Base-by-base conservation (phyloP, 345 rosid genomes). In the Trapa incisa region DNA sequence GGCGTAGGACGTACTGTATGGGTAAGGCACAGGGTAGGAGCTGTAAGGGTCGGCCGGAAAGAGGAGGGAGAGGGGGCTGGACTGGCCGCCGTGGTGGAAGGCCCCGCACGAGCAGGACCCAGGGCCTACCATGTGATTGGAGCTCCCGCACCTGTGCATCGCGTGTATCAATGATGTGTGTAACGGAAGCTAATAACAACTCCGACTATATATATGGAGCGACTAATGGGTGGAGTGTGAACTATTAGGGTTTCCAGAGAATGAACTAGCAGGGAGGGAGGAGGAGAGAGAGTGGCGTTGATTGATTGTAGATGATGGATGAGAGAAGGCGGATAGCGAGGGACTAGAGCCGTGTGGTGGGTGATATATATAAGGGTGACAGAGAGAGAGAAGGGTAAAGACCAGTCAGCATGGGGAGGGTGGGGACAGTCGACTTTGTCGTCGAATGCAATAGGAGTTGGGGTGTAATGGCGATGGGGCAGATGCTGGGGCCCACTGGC, bases 81-180 rank as follows among this genome's bases (percentile, higher is more conserved):
- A 72, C 71, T 83, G 84, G 43, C 43, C 71, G 47, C 39, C 48
- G 61, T 77, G 86, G 66, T 67, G 86, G 68, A 66, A 77, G 70
- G 77, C 52, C 32, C 81, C 89, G 71, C 87, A 84, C n/a, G 89
- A 77, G 77, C 92, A 87, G 7, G 89, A 77, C 74, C 92, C 85
- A 10, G 76, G 82, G 22, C 83, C 88, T 69, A 70, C 75, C 80
- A 74, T 78, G 77, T 81, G 78, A 13, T 50, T 37, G n/a, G 70
- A 80, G 68, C 81, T 78, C 56, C 79, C 72, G 71, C 91, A 84
- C 66, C 81, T 75, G 36, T 65, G 67, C 67, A 65, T 65, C 12
- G 48, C 11, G 48, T 22, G 29, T 22, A 22, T 22, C 29, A 22
- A 22, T 22, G 33, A 57, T n/a, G 35, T 33, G 6, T 11, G 45